Base-by-base conservation (phyloP, 2,329 filamentous ascomycete genomes). In the Pseudocercospora musae region DNA sequence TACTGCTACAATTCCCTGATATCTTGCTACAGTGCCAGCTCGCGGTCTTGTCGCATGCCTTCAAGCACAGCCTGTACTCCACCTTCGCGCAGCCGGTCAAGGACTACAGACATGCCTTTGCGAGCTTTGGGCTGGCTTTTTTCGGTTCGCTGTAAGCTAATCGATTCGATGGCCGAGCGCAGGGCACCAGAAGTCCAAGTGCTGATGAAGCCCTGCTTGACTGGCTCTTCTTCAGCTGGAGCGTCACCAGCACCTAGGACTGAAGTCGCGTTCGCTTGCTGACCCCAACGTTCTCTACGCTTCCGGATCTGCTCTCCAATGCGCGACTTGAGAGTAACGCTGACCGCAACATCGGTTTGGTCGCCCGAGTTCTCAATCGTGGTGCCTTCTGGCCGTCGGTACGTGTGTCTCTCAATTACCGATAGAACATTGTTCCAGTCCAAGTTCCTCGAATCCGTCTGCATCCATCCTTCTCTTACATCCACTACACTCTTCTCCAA, bases 401-500 rank as follows among this genome's bases (percentile, higher is more conserved):
- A 95, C 60, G 84, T 78, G 73, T 95, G 91, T 69, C 86, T 82
- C 78, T 95, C 91, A 20, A 92, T 81, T 11, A 95, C 90, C 53
- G 87, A 90, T 42, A 95, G 78, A 18, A 95, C 88, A 63, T 90
- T 89, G 4, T 90, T 91, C 78, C 89, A 94, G 76, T 94, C 91
- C 58, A 95, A 81, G 71, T 95, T 95, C 66, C 86, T 84, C 71
- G 87, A 91, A 78, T 94, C 90, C 0, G 89, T 91, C 73, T 85
- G 84, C 89, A 95, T 93, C 86, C 89, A 91, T 50, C 90, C 90
- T 72, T 92, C 86, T 63, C 86, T 87, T 65, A 92, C 86, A 75
- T 94, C 90, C 25, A 95, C 87, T 8, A 91, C 84, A 68, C 88
- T 91, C 29, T 85, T 90, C 78, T 95, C 91, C 42, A 95, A 85